Base-by-base conservation (phyloP, 1,284 basidiomycete species). In the Ustilago hordei region DNA sequence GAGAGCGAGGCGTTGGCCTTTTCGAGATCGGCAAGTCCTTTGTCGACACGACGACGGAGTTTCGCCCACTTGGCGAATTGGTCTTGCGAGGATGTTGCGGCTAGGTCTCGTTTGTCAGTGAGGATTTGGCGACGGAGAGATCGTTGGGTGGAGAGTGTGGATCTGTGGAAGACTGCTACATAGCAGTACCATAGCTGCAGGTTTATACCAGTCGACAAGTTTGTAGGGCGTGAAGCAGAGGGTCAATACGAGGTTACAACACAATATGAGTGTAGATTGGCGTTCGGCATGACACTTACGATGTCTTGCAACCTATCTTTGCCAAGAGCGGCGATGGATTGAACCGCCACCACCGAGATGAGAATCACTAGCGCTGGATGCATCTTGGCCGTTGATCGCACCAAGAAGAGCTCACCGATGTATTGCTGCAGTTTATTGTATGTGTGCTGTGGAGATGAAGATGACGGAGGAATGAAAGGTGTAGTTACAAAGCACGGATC, bases 1-100 rank as follows among this genome's bases (percentile, higher is more conserved):
- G 81, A 32, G 17, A 84, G 65, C 1, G 58, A 35, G 23, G 70
- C 55, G 58, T 84, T 98, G 76, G 93, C 89, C 86, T 92, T 92
- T 88, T 99, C 96, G n/a, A 99, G 89, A 57, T 98, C 94, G 35
- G 91, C 90, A n/a, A 97, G 86, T 6, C 92, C 93, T 87, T 97
- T 98, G 88, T 99, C 97, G 38, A 98, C 91, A 78, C 90, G 93
- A 75, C 97, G 88, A 81, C 93, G 89, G 81, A 99, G 88, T 88
- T 95, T 96, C 52, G 96, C 96, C 97, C 97, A 99, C 88, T 95
- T 98, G 17, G 95, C 93, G 86, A 99, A 99, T 85, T 99, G 93
- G 85, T 98, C 96, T 86, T 99, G 96, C 13, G 94, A 93, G 81
- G 93, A 95, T 35, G 95, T 99, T 83, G 92, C 91, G 67, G 92